Evolutionary conservation across 768 basidiomycete genomes (phyloP).

Genomic region (Lentinula aciculospora): DNA sequence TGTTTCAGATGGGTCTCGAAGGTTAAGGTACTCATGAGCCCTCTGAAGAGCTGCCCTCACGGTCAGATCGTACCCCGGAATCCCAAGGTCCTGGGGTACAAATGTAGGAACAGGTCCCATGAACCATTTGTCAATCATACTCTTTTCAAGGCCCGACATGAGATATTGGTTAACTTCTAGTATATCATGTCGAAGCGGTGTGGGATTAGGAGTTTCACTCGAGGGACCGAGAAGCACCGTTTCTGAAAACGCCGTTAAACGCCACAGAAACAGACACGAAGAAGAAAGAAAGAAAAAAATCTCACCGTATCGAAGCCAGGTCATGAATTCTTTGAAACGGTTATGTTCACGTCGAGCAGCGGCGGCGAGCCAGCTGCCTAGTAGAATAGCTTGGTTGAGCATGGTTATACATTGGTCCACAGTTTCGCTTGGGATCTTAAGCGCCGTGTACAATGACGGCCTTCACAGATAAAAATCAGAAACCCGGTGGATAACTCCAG

Average conservation of each 20-base stretch:
- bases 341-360: conserved; percentile 61
- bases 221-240: conserved; percentile 46
- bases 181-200: conserved; percentile 59
- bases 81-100: conserved; percentile 41
- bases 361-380: conserved; percentile 64
- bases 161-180: conserved; percentile 80
- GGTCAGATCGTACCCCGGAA: conserved; percentile 28
- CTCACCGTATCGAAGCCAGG: conserved; percentile 72
- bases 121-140: conserved; percentile 78
- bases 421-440: conserved; percentile 47
- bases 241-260: conserved; percentile 24
- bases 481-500: background rate
- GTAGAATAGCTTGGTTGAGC: conserved; percentile 51
- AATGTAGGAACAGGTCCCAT: conserved; percentile 55
- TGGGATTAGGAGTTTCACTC: conserved; percentile 41
- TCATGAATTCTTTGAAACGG: conserved; percentile 75
- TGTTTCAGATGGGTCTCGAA: conserved; percentile 25
- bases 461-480: conserved; percentile 28
- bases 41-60: conserved; percentile 37
- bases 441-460: conserved; percentile 43
- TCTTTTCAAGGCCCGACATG: conserved; percentile 60
- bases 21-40: conserved; percentile 41
- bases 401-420: conserved; percentile 48
- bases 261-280: background rate
- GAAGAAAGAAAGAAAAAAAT: background rate